phyloP scores from a whole-genome alignment of 805 yeast genomes.

The Kluyveromyces lactis region DNA sequence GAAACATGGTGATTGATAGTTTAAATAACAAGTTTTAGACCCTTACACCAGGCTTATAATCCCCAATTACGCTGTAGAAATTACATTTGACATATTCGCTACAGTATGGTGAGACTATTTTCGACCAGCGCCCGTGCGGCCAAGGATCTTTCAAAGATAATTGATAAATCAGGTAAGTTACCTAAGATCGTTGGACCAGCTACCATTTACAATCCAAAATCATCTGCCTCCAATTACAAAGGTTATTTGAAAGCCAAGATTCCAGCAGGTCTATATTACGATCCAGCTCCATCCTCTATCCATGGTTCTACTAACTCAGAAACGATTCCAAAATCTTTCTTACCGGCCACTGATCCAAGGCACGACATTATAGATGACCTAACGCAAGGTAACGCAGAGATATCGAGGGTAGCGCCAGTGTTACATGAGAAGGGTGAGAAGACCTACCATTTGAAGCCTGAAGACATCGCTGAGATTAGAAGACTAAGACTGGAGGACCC shows the following conservation, averaged over 20 bases:
- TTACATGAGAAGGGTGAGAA: slow-evolving; percentile 30
- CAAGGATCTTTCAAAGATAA: slow-evolving; percentile 12
- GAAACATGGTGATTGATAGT: no score
- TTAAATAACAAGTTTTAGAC: no score
- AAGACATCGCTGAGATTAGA: slow-evolving; percentile 49
- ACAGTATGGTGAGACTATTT: slow-evolving; percentile 11
- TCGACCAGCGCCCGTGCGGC: slow-evolving; percentile 6
- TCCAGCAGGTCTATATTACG: slow-evolving; percentile 51
- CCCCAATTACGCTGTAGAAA: no score
- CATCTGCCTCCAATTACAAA: slow-evolving; percentile 61
- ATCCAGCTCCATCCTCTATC: slow-evolving; percentile 60
- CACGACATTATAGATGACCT: slow-evolving; percentile 29
- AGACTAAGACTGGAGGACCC: slow-evolving; percentile 52
- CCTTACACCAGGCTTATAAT: no score
- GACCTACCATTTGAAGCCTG: slow-evolving; percentile 48
- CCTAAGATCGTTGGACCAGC: slow-evolving; percentile 19
- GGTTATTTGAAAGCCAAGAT: slow-evolving; percentile 33
- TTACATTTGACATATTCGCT: no score
- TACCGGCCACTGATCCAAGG: slow-evolving; percentile 57
- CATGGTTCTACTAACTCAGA: slow-evolving; percentile 37
- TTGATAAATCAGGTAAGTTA: slow-evolving; percentile 10
- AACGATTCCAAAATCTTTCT: slow-evolving; percentile 58
- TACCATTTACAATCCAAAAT: slow-evolving; percentile 43
- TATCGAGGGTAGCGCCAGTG: slow-evolving; percentile 32
- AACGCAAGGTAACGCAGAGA: slow-evolving; percentile 31